Percentiles rank a stretch among this genome's conserved stretches.
These are phyloP conservation scores for Ophiocordyceps unilateralis DNA, from an alignment of 2,329 filamentous ascomycete species.

Conservation along the genomic window DNA sequence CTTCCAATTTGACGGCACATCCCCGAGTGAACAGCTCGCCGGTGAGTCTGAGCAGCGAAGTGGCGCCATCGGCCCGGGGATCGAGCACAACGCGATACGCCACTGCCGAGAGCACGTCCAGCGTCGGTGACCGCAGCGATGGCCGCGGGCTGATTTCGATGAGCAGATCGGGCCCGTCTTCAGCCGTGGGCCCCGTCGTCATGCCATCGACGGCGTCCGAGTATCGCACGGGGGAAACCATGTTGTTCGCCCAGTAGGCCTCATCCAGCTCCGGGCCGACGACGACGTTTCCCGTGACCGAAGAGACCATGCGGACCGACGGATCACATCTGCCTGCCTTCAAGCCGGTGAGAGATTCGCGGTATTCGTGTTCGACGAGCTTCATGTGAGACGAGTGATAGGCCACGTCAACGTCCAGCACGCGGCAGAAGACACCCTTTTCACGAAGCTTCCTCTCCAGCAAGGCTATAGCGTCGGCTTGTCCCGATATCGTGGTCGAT, in stretches of 20 bases:
- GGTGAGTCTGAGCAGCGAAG: conserved; percentile 13
- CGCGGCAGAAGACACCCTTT: conserved; percentile 15
- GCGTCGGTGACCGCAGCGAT: conserved; percentile 17
- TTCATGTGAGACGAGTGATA: conserved; percentile 30
- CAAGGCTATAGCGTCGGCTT: conserved; percentile 11
- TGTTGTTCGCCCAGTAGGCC: conserved; percentile 28
- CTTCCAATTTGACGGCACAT: conserved; percentile 13
- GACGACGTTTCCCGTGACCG: conserved; percentile 16
- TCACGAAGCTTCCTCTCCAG: conserved; percentile 15
- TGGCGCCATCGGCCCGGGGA: conserved; percentile 7
- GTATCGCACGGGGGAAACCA: conserved; percentile 27
- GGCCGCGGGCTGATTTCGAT: conserved; percentile 24
- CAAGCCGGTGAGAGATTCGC: conserved; percentile 9
- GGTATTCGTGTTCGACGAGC: conserved; percentile 19
- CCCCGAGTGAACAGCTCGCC: conserved; percentile 22
- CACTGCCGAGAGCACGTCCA: conserved; percentile 14
- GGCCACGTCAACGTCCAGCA: conserved; percentile 20
- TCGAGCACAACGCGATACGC: conserved; percentile 13
- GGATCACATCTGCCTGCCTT: conserved; percentile 3
- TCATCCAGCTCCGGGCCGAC: conserved; percentile 11
- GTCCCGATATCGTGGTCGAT: conserved; percentile 26
- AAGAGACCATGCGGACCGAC: conserved; percentile 21
- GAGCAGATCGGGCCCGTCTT: conserved; percentile 16
- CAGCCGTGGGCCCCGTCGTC: conserved; percentile 12
- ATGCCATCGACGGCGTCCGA: conserved; percentile 19